Evolutionary conservation across 768 basidiomycete genomes (phyloP), one percentile per base, ranked within the genome.

Genomic region (Tylopilus plumbeoviolaceoides): DNA sequence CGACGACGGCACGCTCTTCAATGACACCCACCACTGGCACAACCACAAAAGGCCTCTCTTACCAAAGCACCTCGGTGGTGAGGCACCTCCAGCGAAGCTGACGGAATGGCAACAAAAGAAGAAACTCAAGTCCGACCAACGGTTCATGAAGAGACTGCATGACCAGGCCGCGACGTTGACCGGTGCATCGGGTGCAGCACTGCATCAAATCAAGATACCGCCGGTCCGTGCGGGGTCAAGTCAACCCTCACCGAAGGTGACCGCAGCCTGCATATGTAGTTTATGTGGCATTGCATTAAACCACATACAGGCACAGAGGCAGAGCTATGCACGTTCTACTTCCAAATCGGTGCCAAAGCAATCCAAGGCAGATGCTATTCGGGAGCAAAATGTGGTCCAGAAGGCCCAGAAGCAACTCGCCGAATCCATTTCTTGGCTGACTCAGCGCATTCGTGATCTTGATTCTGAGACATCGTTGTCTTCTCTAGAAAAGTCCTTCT

Each of bases 21-120:
- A 67, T 6, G 85, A 86, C 56, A 75, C 72, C 0, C 71, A 65
- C 17, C 84, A 85, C 59, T 85, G 85, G 85, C 85, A 86, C 57
- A 79, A 75, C 49, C 64, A 70, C 48, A 63, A 66, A 39, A 76
- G 67, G 30, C 49, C 78, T 0, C 71, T 85, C 20, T 62, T 87
- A 1, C 83, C 84, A 4, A 70, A 73, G 18, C 76, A 82, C 62
- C 70, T 79, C 0, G 83, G 82, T 3, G 82, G 82, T 1, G 71
- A 74, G 15, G 64, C 66, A 7, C 45, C 63, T 1, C 44, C 61
- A 3, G 63, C 70, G 48, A 63, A 63, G 1, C 43, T 57, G 30
- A 70, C 73, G 44, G 72, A 64, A 49, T 59, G 72, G 64, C 69
- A 72, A 48, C 72, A 74, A 25, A 65, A 50, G 53, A 72, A 64